Conservation (phyloP, 345 rosid genomes). For the Camelina neglecta region DNA sequence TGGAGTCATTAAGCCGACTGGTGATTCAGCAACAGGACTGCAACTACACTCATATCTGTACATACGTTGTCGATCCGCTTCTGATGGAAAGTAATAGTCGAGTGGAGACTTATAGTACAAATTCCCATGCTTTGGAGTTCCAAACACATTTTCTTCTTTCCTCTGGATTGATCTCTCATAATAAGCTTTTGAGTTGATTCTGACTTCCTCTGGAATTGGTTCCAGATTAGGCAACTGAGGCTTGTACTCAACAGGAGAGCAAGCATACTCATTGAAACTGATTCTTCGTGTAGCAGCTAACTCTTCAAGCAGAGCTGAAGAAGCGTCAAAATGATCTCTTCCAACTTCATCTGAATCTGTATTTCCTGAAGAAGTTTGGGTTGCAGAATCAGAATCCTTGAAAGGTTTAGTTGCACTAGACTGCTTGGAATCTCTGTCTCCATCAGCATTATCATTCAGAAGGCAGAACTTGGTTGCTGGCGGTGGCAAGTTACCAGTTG, state of each 20-base stretch:
- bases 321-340: slow-evolving; percentile 54
- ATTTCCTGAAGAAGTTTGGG: slow-evolving; percentile 63
- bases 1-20: slow-evolving; percentile 76
- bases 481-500: slow-evolving; percentile 70
- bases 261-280: slow-evolving; percentile 52
- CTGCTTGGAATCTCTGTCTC: slow-evolving; percentile 35
- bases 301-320: slow-evolving; percentile 52
- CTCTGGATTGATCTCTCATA: slow-evolving; percentile 42
- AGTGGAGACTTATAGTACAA: slow-evolving; percentile 61
- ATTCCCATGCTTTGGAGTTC: slow-evolving; percentile 56
- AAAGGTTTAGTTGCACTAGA: slow-evolving; percentile 32
- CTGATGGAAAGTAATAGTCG: slow-evolving; percentile 48
- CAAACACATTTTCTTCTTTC: slow-evolving; percentile 43
- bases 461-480: slow-evolving; percentile 51
- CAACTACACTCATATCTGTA: slow-evolving; percentile 47
- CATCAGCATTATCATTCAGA: slow-evolving; percentile 30
- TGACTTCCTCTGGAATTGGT: slow-evolving; percentile 45
- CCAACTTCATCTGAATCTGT: slow-evolving; percentile 59
- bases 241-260: slow-evolving; percentile 60
- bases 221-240: slow-evolving; percentile 35
- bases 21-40: slow-evolving; percentile 57
- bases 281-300: slow-evolving; percentile 52
- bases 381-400: slow-evolving; percentile 60
- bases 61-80: slow-evolving; percentile 47
- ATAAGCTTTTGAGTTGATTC: slow-evolving; percentile 39